phyloP scores from a whole-genome alignment of 192 early-diverging fungal genomes.

The Mortierella hygrophila region DNA sequence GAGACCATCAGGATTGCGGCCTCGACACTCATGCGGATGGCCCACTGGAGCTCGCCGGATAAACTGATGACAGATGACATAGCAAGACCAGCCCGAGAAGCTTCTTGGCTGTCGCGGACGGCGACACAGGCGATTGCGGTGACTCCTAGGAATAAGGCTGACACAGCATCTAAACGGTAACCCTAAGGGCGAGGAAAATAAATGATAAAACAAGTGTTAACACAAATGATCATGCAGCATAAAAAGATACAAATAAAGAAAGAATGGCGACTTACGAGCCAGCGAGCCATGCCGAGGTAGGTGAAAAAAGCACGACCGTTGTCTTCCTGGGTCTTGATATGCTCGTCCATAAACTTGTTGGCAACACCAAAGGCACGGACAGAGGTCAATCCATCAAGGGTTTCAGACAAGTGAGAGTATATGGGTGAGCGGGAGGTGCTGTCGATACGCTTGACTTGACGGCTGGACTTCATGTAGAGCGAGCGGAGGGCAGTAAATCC shows the following conservation, averaged over 20 bases:
- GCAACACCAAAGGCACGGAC: slow-evolving; percentile 72
- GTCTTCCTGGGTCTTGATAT: slow-evolving; percentile 67
- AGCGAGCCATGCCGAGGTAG: slow-evolving; percentile 59
- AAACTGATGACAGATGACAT: slow-evolving; percentile 65
- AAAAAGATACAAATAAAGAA: not conserved
- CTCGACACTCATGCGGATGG: slow-evolving; percentile 61
- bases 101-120: slow-evolving; percentile 31
- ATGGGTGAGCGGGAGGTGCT: slow-evolving; percentile 69
- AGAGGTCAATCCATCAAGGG: slow-evolving; percentile 72
- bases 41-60: slow-evolving; percentile 52
- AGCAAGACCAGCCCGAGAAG: slow-evolving; percentile 63
- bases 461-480: slow-evolving; percentile 61
- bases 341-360: slow-evolving; percentile 61
- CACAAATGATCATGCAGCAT: not conserved
- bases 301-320: slow-evolving; percentile 67
- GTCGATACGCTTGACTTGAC: slow-evolving; percentile 76
- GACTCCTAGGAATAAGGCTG: slow-evolving; percentile 52
- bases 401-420: slow-evolving; percentile 65
- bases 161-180: slow-evolving; percentile 59
- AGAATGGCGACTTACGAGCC: slow-evolving; percentile 51
- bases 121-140: slow-evolving; percentile 58
- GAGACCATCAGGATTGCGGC: slow-evolving; percentile 42
- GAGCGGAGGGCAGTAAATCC: slow-evolving; percentile 61
- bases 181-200: slow-evolving; percentile 8
- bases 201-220: not conserved